phyloP scores from a whole-genome alignment of 179 eudicot species.

The Gypsophila paniculata region DNA sequence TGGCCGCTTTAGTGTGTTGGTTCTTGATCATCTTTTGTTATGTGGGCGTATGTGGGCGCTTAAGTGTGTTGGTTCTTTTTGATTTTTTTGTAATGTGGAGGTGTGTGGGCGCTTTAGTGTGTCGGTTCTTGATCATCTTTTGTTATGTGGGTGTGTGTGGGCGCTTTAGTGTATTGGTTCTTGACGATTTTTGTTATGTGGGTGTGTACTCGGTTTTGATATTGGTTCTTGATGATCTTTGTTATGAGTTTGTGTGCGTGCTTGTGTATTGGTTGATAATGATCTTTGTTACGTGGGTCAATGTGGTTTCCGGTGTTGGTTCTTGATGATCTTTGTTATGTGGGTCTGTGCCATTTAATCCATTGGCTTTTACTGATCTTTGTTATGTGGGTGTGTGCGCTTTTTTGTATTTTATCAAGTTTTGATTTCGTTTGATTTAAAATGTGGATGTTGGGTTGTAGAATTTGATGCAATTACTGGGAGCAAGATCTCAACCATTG shows the following conservation, averaged over 20 bases:
- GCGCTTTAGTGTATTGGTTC: background rate
- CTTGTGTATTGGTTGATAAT: background rate
- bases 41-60: background rate
- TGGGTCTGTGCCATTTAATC: background rate
- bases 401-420: background rate
- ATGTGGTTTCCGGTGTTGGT: no score
- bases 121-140: background rate
- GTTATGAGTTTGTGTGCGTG: background rate
- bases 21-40: background rate
- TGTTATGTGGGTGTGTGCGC: conserved; percentile 1
- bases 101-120: background rate
- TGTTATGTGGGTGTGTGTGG: no score
- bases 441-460: conserved; percentile 26
- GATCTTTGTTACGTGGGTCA: background rate
- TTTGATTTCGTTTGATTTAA: background rate
- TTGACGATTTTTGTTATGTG: background rate
- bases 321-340: background rate
- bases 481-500: conserved; percentile 77
- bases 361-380: background rate
- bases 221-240: background rate
- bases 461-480: conserved; percentile 93
- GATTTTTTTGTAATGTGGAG: background rate
- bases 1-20: background rate
- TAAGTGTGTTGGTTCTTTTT: background rate
- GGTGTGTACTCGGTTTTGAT: background rate